Base-by-base conservation (phyloP, 148 eudicot species). In the Camellia lanceoleosa region DNA sequence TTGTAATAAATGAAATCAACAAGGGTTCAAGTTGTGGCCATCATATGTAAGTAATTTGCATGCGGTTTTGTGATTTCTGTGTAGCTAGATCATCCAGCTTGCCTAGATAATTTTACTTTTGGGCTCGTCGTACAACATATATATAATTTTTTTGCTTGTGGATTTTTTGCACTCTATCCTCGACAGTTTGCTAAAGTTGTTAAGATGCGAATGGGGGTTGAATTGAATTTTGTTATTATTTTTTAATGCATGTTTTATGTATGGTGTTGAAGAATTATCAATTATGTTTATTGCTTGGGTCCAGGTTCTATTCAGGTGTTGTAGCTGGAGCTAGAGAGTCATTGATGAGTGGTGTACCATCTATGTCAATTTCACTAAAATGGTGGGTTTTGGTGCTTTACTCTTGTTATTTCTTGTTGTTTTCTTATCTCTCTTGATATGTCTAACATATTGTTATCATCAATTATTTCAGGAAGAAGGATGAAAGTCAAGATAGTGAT, bases 251-350 rank as follows among this genome's bases (percentile, higher is more conserved):
- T 23, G 23, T 23, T 23, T 23, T 23, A 23, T 23, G 23, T 23
- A 23, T 23, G 23, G 23, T 23, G 23, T 23, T 23, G 23, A 23
- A 23, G 23, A 23, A 23, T 23, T 23, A 23, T 23, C 23, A 23
- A 23, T 23, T 23, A 23, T 23, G 23, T 23, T 23, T 23, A 23
- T 23, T 23, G 23, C 23, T 23, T 23, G 23, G 23, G 23, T 23
- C 23, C 23, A 23, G 23, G 23, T 23, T 23, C 23, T 23, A 23
- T 23, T 23, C 23, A 23, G 23, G 23, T 23, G 23, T 44, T 23
- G 91, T 91, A 71, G 97, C 99, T 86, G 98, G 92, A 79, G 98
- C 98, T 79, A 91, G 93, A 81, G 98, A 96, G 88, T 96, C 99
- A 67, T 82, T 92, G 74, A 81, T 93, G 82, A 83, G 85, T 71